Base-by-base conservation (phyloP, 345 rosid species). In the Excoecaria agallocha region DNA sequence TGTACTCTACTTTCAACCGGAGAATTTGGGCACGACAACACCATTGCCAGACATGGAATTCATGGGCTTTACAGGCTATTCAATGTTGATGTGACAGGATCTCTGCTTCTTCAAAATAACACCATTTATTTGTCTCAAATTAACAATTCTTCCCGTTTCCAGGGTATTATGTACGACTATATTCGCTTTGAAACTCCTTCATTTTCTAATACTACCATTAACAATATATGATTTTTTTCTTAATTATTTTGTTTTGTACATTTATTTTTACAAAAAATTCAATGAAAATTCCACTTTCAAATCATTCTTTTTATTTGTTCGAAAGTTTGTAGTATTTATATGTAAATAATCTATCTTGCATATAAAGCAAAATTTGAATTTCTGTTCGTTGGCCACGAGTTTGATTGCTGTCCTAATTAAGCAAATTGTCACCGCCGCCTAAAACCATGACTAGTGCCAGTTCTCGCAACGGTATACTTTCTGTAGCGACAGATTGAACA, bases 11-110 rank as follows among this genome's bases (percentile, higher is more conserved):
- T 91, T 51, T 91, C 91, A 8, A 91, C 85, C 9, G 98, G 90
- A 39, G 2, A 73, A 67, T 87, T 91, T 37, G 94, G 96, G 12
- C 84, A 68, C 69, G 96, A 93, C 76, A 91, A 93, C 54, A 84
- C 96, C 49, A 89, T 93, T 8, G 93, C 98, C 9, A 87, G 96
- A 59, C 98, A 91, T 51, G 98, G 98, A 49, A 88, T 91, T 48
- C 92, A 89, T 77, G 98, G 98, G 12, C 81, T 91, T 2, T 86
- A 91, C 77, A 81, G 90, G 87, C 46, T 86, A 9, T 88, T 71
- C 83, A 79, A 50, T 55, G 84, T 93, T 41, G 79, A 82, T 57
- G 74, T 93, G 0, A 79, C 87, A 8, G 89, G 90, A 30, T 4
- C 74, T 66, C 76, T 77, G 79, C 79, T 92, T 35, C 50, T 58